phyloP scores from a whole-genome alignment of 352 stramenopile species.

The Phytophthora fragariae region DNA sequence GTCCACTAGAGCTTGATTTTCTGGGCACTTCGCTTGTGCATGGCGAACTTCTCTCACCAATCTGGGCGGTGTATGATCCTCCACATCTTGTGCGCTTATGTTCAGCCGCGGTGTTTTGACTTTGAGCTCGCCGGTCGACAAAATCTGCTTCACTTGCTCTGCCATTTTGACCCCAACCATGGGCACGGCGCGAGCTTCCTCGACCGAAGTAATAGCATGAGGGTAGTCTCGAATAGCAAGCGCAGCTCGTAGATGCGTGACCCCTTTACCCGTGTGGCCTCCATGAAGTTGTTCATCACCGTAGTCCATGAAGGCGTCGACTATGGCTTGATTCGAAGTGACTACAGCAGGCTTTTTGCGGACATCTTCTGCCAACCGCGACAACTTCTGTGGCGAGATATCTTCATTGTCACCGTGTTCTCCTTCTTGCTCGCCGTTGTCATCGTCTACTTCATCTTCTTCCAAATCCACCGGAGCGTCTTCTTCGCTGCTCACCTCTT shows the following conservation, averaged over 20 bases:
- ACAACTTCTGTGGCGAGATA: conserved; percentile 33
- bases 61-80: conserved; percentile 33
- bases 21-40: conserved; percentile 41
- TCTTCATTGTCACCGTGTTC: conserved; percentile 7
- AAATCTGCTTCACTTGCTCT: conserved; percentile 57
- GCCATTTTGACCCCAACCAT: conserved; percentile 64
- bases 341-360: conserved; percentile 41
- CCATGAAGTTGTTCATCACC: conserved; percentile 52
- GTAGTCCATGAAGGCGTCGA: conserved; percentile 67
- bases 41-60: conserved; percentile 55
- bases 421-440: neutral
- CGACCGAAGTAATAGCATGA: conserved; percentile 45
- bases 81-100: conserved; percentile 37
- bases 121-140: conserved; percentile 49
- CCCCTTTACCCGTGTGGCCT: conserved; percentile 67
- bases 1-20: conserved; percentile 72
- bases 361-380: conserved; percentile 58
- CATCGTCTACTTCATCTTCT: conserved; percentile 17
- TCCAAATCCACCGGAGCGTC: neutral
- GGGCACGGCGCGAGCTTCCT: conserved; percentile 42
- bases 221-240: conserved; percentile 57
- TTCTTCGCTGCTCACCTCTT: conserved; percentile 2
- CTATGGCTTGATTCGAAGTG: conserved; percentile 64
- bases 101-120: conserved; percentile 27
- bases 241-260: conserved; percentile 63